A percentile compares a stretch with the other conserved stretches of the same genome.
These are phyloP conservation scores for Peronospora tabacina DNA, from an alignment of 352 stramenopile species.

Conservation along the genomic window DNA sequence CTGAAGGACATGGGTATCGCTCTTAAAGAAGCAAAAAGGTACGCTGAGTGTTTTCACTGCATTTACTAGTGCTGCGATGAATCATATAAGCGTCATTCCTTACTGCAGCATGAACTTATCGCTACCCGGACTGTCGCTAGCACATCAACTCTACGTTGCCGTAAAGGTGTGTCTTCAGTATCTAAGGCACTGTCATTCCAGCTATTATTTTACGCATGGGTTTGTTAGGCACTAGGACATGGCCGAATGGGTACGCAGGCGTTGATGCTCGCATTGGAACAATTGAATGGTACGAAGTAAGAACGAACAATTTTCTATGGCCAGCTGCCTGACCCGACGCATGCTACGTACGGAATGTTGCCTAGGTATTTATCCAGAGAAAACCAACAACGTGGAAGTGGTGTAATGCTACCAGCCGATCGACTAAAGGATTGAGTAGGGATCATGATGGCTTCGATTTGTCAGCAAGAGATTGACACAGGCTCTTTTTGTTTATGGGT, in stretches of 20 bases:
- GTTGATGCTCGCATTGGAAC: conserved; percentile 82
- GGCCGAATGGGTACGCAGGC: conserved; percentile 75
- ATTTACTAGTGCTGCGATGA: background rate
- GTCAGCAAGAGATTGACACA: conserved; percentile 5
- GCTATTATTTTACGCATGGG: conserved; percentile 1
- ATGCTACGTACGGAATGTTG: background rate
- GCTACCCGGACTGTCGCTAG: conserved; percentile 74
- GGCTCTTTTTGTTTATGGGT: background rate
- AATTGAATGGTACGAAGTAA: conserved; percentile 61
- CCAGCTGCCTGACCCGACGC: conserved; percentile 1
- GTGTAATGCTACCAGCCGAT: conserved; percentile 17
- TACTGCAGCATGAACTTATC: conserved; percentile 73
- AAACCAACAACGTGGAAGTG: conserved; percentile 33
- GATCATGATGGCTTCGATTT: conserved; percentile 7
- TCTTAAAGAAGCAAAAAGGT: conserved; percentile 75
- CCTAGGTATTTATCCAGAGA: conserved; percentile 40
- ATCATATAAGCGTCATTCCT: conserved; percentile 1
- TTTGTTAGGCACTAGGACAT: conserved; percentile 62
- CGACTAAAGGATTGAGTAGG: background rate
- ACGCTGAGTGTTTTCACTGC: conserved; percentile 6
- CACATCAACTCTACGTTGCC: conserved; percentile 81
- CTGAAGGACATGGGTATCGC: conserved; percentile 89
- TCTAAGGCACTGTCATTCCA: background rate
- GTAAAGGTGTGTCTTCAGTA: conserved; percentile 42
- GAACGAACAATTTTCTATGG: background rate